A percentile compares a stretch with the other conserved stretches of the same genome.
Conservation (phyloP, 1,284 basidiomycete species). For the Marasmius fiardii region DNA sequence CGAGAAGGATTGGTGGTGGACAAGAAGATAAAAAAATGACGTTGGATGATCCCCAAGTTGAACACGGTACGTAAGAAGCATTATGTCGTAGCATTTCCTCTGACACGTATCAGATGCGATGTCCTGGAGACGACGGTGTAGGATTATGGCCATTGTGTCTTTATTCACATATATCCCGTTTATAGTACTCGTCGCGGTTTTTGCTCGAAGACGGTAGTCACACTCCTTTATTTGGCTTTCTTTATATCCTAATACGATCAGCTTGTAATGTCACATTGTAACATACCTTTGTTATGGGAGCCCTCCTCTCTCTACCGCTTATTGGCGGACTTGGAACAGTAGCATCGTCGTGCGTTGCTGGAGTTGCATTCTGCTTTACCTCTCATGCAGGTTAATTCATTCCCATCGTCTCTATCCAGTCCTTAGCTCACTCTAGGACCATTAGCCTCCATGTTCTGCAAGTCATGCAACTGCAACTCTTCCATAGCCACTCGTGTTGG, state of each 20-base stretch:
- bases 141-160: conserved; percentile 47
- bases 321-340: conserved; percentile 76
- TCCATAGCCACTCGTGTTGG: conserved; percentile 97
- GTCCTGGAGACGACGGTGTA: conserved; percentile 51
- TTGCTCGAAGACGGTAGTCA: conserved; percentile 21
- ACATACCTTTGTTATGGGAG: conserved; percentile 33
- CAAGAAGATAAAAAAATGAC: conserved; percentile 64
- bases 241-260: too few relatives aligned
- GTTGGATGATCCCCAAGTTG: conserved; percentile 74
- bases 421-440: conserved; percentile 10
- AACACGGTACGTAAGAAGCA: conserved; percentile 52
- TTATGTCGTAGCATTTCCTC: conserved; percentile 4
- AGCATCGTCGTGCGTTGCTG: conserved; percentile 77
- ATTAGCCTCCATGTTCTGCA: conserved; percentile 93
- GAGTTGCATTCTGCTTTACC: conserved; percentile 79
- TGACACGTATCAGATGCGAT: conserved; percentile 37
- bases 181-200: conserved; percentile 51
- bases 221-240: neutral
- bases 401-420: conserved; percentile 3
- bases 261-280: conserved; percentile 11
- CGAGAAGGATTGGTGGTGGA: conserved; percentile 51
- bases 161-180: conserved; percentile 55
- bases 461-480: conserved; percentile 98
- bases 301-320: conserved; percentile 85
- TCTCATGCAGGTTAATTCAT: conserved; percentile 68